Conservation (phyloP, 495 filamentous ascomycete genomes). For the Parathielavia appendiculata region DNA sequence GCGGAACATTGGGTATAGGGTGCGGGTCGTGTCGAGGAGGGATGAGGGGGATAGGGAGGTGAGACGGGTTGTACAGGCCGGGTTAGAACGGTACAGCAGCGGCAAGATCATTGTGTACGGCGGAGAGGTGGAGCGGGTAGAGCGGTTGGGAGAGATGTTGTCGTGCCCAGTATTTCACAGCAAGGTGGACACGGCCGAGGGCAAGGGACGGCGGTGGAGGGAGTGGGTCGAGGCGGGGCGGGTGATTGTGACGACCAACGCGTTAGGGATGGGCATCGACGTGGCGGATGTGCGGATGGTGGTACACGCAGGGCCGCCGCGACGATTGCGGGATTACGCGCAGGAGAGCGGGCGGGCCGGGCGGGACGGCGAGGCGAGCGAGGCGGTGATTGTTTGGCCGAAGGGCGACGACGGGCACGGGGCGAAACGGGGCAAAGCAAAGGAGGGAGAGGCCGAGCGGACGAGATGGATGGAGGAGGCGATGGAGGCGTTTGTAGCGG, state of each 20-base stretch:
- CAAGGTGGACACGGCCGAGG: background rate
- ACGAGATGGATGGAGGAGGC: no score
- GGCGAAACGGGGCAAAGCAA: background rate
- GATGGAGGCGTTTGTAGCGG: no score
- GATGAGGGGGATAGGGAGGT: no score
- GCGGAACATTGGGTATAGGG: no score
- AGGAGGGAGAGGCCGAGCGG: no score
- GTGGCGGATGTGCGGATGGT: background rate
- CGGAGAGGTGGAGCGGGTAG: no score
- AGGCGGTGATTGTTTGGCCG: background rate
- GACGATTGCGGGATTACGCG: conserved; percentile 2
- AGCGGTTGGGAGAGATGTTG: no score
- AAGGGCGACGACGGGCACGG: background rate
- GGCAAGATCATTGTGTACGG: no score
- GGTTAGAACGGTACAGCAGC: no score
- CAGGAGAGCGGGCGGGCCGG: conserved; percentile 3
- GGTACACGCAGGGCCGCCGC: background rate
- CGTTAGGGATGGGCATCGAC: background rate
- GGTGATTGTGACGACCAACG: background rate
- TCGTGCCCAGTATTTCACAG: no score
- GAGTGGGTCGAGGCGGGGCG: background rate
- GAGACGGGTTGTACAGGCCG: no score
- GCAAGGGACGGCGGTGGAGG: background rate
- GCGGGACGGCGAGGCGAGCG: background rate
- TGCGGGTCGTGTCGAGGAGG: no score